Evolutionary conservation across 192 early-diverging fungal species (phyloP).

Genomic region (Martensiomyces pterosporus): DNA sequence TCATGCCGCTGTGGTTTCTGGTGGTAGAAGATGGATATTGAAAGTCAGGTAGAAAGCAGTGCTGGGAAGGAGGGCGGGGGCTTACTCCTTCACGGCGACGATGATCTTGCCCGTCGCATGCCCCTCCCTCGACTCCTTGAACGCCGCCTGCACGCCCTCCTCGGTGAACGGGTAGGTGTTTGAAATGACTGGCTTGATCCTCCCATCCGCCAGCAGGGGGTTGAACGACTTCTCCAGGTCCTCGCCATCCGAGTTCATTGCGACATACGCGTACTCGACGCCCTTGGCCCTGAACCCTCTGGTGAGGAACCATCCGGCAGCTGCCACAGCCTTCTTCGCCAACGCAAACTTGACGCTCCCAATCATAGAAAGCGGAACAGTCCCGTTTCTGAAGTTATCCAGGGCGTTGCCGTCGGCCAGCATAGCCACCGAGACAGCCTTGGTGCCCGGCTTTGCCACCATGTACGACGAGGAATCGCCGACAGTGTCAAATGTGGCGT

Average conservation of each 20-base stretch:
- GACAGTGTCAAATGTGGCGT: constrained; percentile 43
- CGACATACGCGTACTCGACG: constrained; percentile 14
- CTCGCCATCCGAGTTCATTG: constrained; percentile 25
- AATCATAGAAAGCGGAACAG: constrained; percentile 8
- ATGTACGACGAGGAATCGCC: constrained; percentile 27
- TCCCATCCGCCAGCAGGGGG: constrained; percentile 29
- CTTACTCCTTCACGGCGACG: constrained; percentile 32
- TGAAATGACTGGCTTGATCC: constrained; percentile 37
- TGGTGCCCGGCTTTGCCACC: constrained; percentile 20
- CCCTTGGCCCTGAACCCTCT: constrained; percentile 22
- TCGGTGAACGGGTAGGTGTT: constrained; percentile 42
- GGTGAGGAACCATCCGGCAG: constrained; percentile 11
- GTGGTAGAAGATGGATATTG: neutral
- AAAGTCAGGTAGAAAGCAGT: neutral
- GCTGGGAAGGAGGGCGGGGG: neutral
- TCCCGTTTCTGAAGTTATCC: constrained; percentile 10
- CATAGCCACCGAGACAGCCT: constrained; percentile 28
- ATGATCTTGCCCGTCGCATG: constrained; percentile 53
- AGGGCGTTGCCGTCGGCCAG: constrained; percentile 18
- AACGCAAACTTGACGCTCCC: constrained; percentile 9
- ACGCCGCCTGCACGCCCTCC: constrained; percentile 36
- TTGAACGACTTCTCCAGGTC: constrained; percentile 42
- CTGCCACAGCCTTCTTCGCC: constrained; percentile 2
- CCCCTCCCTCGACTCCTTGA: constrained; percentile 33
- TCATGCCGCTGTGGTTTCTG: no score